Evolutionary conservation across 176 grass and related monocot genomes (phyloP).

Genomic region (Avena eriantha): DNA sequence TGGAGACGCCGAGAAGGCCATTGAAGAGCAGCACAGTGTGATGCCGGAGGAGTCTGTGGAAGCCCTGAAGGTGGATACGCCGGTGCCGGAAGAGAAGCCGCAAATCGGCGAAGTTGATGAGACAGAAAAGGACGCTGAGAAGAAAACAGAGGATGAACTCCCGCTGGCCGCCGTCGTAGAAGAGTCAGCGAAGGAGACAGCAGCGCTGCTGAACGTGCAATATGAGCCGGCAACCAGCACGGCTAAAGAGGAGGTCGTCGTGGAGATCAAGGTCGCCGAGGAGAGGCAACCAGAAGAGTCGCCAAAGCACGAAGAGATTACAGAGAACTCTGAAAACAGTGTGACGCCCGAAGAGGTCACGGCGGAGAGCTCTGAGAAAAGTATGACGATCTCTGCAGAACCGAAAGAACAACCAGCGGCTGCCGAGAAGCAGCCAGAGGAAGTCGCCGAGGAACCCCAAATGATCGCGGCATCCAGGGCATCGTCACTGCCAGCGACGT

Average conservation of each 20-base stretch:
- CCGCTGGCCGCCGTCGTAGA: neutral
- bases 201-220: neutral
- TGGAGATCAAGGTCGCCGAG: slow-evolving; percentile 4
- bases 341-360: neutral
- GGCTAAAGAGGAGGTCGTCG: slow-evolving; percentile 26
- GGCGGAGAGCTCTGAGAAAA: neutral
- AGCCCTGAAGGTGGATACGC: slow-evolving; percentile 18
- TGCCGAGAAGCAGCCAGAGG: slow-evolving; percentile 15
- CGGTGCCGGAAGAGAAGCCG: slow-evolving; percentile 22
- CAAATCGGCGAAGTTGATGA: neutral
- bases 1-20: neutral
- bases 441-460: neutral
- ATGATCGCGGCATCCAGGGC: neutral
- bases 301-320: neutral
- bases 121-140: neutral
- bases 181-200: slow-evolving; percentile 2
- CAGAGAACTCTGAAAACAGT: neutral
- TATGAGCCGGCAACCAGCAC: neutral
- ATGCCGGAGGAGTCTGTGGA: neutral
- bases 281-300: slow-evolving; percentile 16
- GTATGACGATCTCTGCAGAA: neutral
- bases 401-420: neutral
- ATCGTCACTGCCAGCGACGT: slow-evolving; percentile 24
- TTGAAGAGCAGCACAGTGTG: slow-evolving; percentile 26
- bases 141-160: neutral